These are phyloP conservation scores for Alectoria sarmentosa DNA, from an alignment of 495 filamentous ascomycete species.

Conservation along the genomic window DNA sequence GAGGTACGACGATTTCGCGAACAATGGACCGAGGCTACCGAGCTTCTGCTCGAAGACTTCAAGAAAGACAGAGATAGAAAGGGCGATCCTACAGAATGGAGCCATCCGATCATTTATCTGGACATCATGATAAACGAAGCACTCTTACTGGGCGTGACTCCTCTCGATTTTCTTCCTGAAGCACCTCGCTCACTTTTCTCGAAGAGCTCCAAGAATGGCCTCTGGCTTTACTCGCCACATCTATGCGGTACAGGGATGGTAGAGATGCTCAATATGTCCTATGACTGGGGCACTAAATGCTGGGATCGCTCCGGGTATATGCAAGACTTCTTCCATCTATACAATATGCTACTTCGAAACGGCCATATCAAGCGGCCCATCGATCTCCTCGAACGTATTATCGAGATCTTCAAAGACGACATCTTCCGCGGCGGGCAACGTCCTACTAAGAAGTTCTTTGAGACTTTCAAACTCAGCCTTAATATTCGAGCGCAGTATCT, in stretches of 20 bases:
- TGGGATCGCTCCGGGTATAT: neutral
- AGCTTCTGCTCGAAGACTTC: neutral
- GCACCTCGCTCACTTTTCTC: neutral
- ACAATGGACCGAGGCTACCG: neutral
- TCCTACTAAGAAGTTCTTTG: neutral
- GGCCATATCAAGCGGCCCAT: neutral
- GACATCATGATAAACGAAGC: neutral
- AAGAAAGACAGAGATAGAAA: neutral
- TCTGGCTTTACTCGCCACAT: neutral
- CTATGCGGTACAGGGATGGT: neutral
- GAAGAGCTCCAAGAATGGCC: neutral
- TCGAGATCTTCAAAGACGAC: neutral
- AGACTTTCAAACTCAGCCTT: neutral
- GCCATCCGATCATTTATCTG: neutral
- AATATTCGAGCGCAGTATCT: neutral
- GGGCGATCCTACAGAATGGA: neutral
- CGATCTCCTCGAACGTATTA: neutral
- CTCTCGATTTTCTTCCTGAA: neutral
- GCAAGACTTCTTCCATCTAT: neutral
- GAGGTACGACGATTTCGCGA: neutral
- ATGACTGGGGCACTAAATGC: neutral
- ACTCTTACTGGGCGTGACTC: neutral
- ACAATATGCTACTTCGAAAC: neutral
- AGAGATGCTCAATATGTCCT: neutral
- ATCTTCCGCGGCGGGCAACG: neutral